phyloP scores from a whole-genome alignment of 1,284 basidiomycete species.

The Polyporus tsugae region DNA sequence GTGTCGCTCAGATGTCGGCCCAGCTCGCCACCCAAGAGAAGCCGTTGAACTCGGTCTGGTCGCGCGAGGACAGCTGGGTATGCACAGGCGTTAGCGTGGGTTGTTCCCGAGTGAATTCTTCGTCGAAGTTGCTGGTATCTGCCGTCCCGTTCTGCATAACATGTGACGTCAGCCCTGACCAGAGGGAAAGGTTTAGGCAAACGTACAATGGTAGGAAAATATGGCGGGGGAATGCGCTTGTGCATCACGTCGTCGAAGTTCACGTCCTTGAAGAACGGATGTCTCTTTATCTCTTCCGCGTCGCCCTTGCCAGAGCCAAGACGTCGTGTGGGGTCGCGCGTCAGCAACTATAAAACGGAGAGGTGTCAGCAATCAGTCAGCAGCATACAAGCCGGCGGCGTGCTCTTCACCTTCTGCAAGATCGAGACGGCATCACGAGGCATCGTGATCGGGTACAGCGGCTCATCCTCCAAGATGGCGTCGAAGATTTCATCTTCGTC shows the following conservation, averaged over 20 bases:
- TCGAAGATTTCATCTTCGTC: conserved; percentile 99
- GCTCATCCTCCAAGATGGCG: conserved; percentile 98
- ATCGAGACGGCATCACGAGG: conserved; percentile 97
- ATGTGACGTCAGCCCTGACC: conserved; percentile 23
- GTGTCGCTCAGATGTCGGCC: conserved; percentile 66
- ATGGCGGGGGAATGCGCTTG: conserved; percentile 97
- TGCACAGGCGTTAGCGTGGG: conserved; percentile 98
- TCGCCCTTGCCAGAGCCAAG: conserved; percentile 95
- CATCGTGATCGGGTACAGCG: conserved; percentile 99
- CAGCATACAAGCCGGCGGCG: not conserved
- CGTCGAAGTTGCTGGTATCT: conserved; percentile 92
- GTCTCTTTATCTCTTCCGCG: conserved; percentile 97
- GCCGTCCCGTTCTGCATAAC: conserved; percentile 73
- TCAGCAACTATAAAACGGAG: conserved; percentile 73
- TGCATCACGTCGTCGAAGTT: conserved; percentile 96
- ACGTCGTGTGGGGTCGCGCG: conserved; percentile 91
- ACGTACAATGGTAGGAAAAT: conserved; percentile 94
- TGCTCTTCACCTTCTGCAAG: conserved; percentile 79
- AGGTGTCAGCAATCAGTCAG: not conserved
- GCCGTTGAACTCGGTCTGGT: conserved; percentile 95
- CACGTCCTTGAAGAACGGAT: conserved; percentile 98
- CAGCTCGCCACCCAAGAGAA: conserved; percentile 91
- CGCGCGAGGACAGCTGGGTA: conserved; percentile 89
- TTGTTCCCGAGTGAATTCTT: conserved; percentile 97
- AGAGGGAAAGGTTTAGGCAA: conserved; percentile 6